Evolutionary conservation across 2,329 filamentous ascomycete genomes (phyloP), one percentile per base, ranked within the genome.

Genomic region (Colletotrichum sp.): DNA sequence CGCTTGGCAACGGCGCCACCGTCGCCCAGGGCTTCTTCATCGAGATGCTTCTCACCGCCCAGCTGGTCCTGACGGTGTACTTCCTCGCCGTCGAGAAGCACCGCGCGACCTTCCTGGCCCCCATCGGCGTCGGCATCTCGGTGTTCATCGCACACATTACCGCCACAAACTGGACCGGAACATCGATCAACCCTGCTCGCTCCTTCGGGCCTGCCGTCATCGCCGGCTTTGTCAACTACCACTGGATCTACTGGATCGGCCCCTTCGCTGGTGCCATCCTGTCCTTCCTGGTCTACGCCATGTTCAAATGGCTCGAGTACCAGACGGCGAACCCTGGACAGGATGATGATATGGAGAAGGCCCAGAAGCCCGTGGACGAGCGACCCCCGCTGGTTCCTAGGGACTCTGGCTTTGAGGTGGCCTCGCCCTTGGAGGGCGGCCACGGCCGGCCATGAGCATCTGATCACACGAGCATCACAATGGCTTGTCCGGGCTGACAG

Each of bases 11-110:
- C 16, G 88, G 87, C 15, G 86, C 89, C 6, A 89, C 84, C 74
- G 84, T 88, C 27, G 85, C 85, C 0, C 91, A 91, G 75, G 93
- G 92, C 6, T 84, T 94, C 52, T 93, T 94, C 81, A 88, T 94
- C 65, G 93, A 94, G 82, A 89, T 92, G 86, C 92, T 94, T 78
- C 86, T 93, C 52, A 94, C 92, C 0, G 86, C 91, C 0, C 88
- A 93, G 80, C 86, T 94, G n/a, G 89, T 93, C 13, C 85, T 94
- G 70, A 89, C 91, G 3, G 90, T 94, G 43, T 90, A 92, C 82
- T 93, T 95, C 89, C 87, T 95, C 66, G 93, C 93, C 0, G 91
- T 91, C 4, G 93, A 95, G 81, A 95, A 95, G 85, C 93, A 95
- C 82, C 91, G 92, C 66, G 91, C 91, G 4, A 95, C 93, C 0